Conservation (phyloP, 192 early-diverging fungal genomes). For the Umbelopsis sp. region DNA sequence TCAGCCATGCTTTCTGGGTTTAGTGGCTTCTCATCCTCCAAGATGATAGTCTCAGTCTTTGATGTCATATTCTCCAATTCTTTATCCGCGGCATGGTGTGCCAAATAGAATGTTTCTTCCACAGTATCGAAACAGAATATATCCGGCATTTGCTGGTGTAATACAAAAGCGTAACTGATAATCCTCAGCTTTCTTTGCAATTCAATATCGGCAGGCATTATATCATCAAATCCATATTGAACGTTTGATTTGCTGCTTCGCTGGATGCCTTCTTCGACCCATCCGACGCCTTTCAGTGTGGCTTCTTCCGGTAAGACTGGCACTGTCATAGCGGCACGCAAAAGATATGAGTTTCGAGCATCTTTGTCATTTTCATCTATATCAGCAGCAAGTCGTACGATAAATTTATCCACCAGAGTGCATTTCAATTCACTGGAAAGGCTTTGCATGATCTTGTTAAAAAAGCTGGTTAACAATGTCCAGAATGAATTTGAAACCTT, state of each 20-base stretch:
- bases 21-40: background rate
- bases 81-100: background rate
- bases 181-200: constrained; percentile 5
- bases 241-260: background rate
- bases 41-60: background rate
- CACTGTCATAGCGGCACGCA: constrained; percentile 18
- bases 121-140: constrained; percentile 30
- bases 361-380: constrained; percentile 8
- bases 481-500: constrained; percentile 25
- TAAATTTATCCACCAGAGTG: constrained; percentile 26
- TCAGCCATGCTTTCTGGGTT: background rate
- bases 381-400: constrained; percentile 10
- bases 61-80: background rate
- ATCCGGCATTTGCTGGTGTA: constrained; percentile 28
- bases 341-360: background rate
- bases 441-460: constrained; percentile 21
- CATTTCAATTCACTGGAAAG: constrained; percentile 27
- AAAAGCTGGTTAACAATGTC: constrained; percentile 27
- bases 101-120: constrained; percentile 15
- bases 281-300: constrained; percentile 53
- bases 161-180: constrained; percentile 14
- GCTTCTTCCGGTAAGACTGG: constrained; percentile 54
- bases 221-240: background rate
- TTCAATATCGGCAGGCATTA: background rate
- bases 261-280: constrained; percentile 39